Evolutionary conservation across 371 early-diverging fungal genomes (phyloP).

Genomic region (Mortierella sp.): DNA sequence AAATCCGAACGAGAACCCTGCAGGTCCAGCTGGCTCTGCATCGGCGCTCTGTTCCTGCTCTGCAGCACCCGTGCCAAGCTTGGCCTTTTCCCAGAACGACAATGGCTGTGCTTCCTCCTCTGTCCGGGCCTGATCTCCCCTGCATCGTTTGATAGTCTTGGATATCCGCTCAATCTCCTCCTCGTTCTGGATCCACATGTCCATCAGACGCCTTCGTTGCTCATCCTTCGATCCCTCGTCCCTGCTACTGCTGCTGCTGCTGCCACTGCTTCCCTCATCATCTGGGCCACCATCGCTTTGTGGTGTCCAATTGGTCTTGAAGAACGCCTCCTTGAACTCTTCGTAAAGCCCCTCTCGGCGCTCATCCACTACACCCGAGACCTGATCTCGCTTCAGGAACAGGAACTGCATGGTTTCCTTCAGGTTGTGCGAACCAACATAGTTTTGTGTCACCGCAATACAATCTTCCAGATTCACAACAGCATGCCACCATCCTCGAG

Average conservation of each 20-base stretch:
- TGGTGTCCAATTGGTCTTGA: conserved; percentile 32
- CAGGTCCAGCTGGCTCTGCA: background rate
- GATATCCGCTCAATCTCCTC: conserved; percentile 26
- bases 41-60: background rate
- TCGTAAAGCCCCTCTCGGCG: conserved; percentile 41
- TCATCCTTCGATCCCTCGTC: conserved; percentile 4
- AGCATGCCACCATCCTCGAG: conserved; percentile 80
- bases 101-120: conserved; percentile 6
- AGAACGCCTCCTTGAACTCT: conserved; percentile 43
- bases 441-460: conserved; percentile 78
- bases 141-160: conserved; percentile 15
- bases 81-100: conserved; percentile 51
- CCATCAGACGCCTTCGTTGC: conserved; percentile 13
- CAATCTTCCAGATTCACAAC: conserved; percentile 75
- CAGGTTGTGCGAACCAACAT: conserved; percentile 66
- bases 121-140: background rate
- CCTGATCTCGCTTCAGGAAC: conserved; percentile 64
- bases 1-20: conserved; percentile 44
- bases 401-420: conserved; percentile 65
- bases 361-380: conserved; percentile 59
- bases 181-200: conserved; percentile 27
- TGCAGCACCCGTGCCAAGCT: conserved; percentile 15
- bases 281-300: background rate
- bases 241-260: too few species aligned
- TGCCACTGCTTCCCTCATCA: background rate